Conservation (phyloP, 176 grass and related monocot genomes). For the Oryza glaberrima region DNA sequence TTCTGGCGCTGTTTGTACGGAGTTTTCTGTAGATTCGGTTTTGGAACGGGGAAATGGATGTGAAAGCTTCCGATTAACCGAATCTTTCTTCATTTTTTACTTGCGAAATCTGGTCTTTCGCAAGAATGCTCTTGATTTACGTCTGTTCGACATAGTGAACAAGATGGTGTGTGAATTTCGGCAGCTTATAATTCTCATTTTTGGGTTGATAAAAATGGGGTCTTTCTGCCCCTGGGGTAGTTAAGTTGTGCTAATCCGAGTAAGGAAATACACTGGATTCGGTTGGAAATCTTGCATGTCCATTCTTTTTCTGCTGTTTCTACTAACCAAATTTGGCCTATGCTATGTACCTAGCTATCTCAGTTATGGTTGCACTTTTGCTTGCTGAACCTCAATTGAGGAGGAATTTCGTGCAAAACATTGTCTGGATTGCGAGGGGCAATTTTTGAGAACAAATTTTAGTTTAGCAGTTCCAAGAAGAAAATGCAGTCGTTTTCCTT, state of each 20-base stretch:
- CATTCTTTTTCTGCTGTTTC: not conserved
- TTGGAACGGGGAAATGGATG: not conserved
- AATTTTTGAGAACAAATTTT: not conserved
- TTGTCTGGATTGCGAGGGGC: not conserved
- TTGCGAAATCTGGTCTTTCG: slow-evolving; percentile 5
- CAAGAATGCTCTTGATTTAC: slow-evolving; percentile 15
- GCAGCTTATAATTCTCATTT: not conserved
- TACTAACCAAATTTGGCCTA: slow-evolving; percentile 2
- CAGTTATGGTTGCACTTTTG: not conserved
- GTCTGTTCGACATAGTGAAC: not conserved
- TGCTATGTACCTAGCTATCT: not conserved
- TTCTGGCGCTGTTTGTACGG: not conserved
- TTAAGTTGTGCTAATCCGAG: slow-evolving; percentile 16
- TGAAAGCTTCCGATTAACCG: not conserved
- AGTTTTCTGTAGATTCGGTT: slow-evolving; percentile 25
- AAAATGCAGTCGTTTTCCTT: slow-evolving; percentile 7
- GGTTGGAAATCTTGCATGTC: not conserved
- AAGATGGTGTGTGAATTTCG: not conserved
- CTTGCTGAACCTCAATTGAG: slow-evolving; percentile 5
- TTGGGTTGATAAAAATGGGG: not conserved
- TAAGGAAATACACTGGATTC: not conserved
- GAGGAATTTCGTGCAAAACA: not conserved
- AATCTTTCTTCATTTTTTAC: slow-evolving; percentile 11
- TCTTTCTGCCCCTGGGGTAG: not conserved
- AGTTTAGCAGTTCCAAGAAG: not conserved